Conservation (phyloP, 1,284 basidiomycete species). For the Paramarasmius palmivorus region DNA sequence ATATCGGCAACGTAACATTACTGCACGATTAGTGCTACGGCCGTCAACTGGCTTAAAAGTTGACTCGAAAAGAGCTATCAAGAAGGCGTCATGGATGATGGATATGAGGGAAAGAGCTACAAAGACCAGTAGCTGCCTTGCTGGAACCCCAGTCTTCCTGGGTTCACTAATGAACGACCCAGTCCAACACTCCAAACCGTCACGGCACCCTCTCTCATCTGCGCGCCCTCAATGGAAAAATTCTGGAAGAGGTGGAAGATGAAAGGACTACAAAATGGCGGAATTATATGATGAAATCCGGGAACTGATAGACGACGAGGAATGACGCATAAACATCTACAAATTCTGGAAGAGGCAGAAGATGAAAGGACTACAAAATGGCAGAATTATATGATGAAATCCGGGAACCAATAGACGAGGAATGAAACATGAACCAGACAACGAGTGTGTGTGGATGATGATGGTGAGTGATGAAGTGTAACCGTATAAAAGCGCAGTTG, state of each 20-base stretch:
- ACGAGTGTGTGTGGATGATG: too few species aligned
- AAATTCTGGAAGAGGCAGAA: conserved; percentile 10
- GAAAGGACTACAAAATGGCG: conserved; percentile 57
- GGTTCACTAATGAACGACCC: too few species aligned
- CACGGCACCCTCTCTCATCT: conserved; percentile 72
- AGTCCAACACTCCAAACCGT: conserved; percentile 17
- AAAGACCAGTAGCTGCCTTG: background rate
- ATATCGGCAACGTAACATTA: conserved; percentile 5
- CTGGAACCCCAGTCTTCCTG: too few species aligned
- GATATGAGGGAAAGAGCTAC: conserved; percentile 33
- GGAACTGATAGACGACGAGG: conserved; percentile 21
- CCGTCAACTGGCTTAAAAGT: background rate
- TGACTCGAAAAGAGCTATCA: conserved; percentile 1
- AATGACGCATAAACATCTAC: conserved; percentile 17
- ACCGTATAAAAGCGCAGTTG: conserved; percentile 2
- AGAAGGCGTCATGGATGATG: background rate
- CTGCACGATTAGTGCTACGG: conserved; percentile 6
- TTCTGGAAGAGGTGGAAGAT: conserved; percentile 52
- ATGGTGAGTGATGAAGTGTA: background rate
- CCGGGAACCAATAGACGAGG: conserved; percentile 22
- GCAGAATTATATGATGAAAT: conserved; percentile 18
- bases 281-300: conserved; percentile 20
- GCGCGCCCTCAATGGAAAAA: conserved; percentile 51
- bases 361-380: conserved; percentile 38
- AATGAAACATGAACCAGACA: too few species aligned